Base-by-base conservation (phyloP, 164 flowering plant genomes). In the Dillenia turbinata region DNA sequence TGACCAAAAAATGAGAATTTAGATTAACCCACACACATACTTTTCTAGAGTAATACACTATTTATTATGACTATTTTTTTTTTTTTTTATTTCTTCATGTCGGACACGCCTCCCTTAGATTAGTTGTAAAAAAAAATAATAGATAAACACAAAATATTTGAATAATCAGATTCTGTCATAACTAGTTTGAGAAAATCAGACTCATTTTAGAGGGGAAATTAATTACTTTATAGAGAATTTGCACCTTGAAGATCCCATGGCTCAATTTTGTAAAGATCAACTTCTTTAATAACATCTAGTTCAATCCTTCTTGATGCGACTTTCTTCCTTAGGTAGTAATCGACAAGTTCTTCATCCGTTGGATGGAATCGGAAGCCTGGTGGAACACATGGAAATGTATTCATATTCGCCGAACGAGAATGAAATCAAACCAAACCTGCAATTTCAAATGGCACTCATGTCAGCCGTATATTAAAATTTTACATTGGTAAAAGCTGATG, bases 211-310 rank as follows among this genome's bases (percentile, higher is more conserved):
- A 19, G 22, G 22, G 22, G 22, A 19, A 19, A 19, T 19, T 19
- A 19, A 19, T 19, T 19, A 19, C 22, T 19, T 19, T 33, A 33
- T 6, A 33, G 0, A 33, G 40, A 33, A 33, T 33, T 4, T 15
- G 11, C 76, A 93, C 98, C 98, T 87, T 90, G 87, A 63, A 93
- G 97, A 82, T 93, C 97, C 98, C 98, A 93, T 62, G 98, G 98
- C 73, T 93, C 98, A 61, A 93, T 93, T 75, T 81, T 90, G 58
- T 93, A 93, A 19, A 93, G 94, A 79, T 93, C 97, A 56, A 93
- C 79, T 61, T 93, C 98, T 67, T 84, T 90, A 59, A 93, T 88
- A 61, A 93, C 94, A 77, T 93, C 94, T 8, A 87, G 75, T 69
- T 93, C 94, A 49, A 93, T 87, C 71, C 82, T 73, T 67, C 80